Percentiles rank a stretch among this genome's conserved stretches.
Conservation (phyloP, 352 stramenopile species). For the Pythium brachiatum region DNA sequence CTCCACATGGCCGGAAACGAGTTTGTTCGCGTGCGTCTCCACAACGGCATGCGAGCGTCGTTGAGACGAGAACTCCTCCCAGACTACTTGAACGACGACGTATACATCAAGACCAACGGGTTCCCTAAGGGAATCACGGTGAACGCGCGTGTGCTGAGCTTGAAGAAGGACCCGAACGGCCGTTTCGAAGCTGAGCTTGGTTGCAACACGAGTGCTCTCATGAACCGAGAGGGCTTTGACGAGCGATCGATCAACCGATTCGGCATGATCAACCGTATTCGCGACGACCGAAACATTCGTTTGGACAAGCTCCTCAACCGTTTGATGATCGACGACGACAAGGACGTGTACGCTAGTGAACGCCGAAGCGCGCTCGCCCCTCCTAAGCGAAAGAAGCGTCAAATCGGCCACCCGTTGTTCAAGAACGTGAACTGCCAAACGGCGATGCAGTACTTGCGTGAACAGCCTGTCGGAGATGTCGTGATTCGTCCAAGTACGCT, state of each 20-base stretch:
- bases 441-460: conserved; percentile 80
- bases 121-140: conserved; percentile 87
- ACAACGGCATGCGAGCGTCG: conserved; percentile 81
- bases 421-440: conserved; percentile 84
- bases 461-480: conserved; percentile 76
- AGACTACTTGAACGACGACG: conserved; percentile 58
- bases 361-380: conserved; percentile 28
- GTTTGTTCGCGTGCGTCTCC: conserved; percentile 81
- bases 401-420: conserved; percentile 85
- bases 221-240: conserved; percentile 72
- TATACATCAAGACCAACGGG: conserved; percentile 28
- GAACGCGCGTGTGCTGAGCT: conserved; percentile 76
- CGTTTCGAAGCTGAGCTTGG: conserved; percentile 75
- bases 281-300: conserved; percentile 64
- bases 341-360: conserved; percentile 30
- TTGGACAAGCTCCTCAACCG: conserved; percentile 80
- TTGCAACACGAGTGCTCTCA: conserved; percentile 70
- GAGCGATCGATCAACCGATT: conserved; percentile 56
- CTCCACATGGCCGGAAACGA: conserved; percentile 76
- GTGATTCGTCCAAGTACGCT: conserved; percentile 84
- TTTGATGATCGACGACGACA: conserved; percentile 72
- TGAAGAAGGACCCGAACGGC: conserved; percentile 71
- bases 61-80: conserved; percentile 75
- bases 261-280: conserved; percentile 46
- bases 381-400: conserved; percentile 81